Evolutionary conservation across 129 eudicot genomes (phyloP), one percentile per base, ranked within the genome.

Genomic region (Escallonia herrerae): DNA sequence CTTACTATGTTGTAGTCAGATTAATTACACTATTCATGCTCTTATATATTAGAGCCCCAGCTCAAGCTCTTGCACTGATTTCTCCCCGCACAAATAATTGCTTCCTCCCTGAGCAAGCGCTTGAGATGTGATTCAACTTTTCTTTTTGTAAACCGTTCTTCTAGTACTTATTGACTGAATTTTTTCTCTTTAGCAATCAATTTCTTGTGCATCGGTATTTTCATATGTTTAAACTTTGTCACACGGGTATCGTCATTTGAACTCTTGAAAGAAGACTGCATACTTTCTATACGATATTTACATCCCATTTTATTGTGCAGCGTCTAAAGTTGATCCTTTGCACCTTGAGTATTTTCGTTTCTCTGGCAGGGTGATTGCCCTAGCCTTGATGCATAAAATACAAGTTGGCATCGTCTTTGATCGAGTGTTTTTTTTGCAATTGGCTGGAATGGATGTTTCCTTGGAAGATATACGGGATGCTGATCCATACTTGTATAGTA

Each of bases 301-400:
- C 58, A 12, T 52, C 64, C 4, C 60, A 44, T 72, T 63, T 7
- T 75, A 43, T 71, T 72, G 33, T 85, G 82, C 90, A 94, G 99
- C 86, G 51, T 94, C 99, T 7, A 81, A 82, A 76, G 89, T 87
- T 79, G 86, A 94, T 54, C 95, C 95, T 0, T 46, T 82, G 85
- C 95, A 89, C 84, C 88, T 81, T 1, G 73, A 72, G 50, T 94
- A 89, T 74, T 94, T 81, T 67, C 79, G 53, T 60, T 94, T 94
- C 73, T 79, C 90, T 57, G 99, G 99, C 70, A 83, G 91, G 70
- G 78, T 89, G 38, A 77, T 84, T 62, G 95, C 95, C 52, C 68
- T 94, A 56, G 93, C 99, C 56, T 72, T 94, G 78, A 84, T 94
- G 87, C 86, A 89, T 43, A 94, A 89, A 73, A 70, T 94, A 43